Evolutionary conservation across 169 alveolate species (phyloP).

Genomic region (Plasmodium ovale): DNA sequence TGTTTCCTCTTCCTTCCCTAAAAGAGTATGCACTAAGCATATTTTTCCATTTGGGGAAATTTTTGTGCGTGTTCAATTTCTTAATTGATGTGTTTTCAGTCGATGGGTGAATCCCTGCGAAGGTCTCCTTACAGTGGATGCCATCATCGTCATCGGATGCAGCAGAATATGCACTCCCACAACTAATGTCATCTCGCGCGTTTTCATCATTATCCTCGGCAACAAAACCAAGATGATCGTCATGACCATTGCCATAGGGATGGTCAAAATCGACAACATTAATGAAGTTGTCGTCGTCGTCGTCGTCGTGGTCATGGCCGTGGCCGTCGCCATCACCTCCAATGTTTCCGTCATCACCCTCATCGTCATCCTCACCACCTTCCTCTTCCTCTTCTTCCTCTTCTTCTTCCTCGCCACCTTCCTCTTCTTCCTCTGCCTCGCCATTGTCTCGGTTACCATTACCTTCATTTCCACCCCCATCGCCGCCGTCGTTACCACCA

Average conservation of each 20-base stretch:
- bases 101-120: no score
- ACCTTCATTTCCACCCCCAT: background rate
- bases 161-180: no score
- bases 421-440: background rate
- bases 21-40: background rate
- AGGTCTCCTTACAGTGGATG: no score
- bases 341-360: background rate
- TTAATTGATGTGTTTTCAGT: background rate
- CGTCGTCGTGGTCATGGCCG: no score
- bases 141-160: no score
- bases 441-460: background rate
- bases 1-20: background rate
- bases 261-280: no score
- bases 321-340: no score
- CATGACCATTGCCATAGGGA: no score
- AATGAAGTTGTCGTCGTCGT: no score
- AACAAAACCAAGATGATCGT: no score
- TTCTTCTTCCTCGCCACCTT: background rate
- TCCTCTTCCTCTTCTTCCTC: background rate
- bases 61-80: background rate
- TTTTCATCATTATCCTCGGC: background rate
- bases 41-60: background rate
- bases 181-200: no score
- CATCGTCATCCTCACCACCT: background rate
- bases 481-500: background rate